Conservation (phyloP, 2,329 filamentous ascomycete species). For the Colletotrichum incanum region DNA sequence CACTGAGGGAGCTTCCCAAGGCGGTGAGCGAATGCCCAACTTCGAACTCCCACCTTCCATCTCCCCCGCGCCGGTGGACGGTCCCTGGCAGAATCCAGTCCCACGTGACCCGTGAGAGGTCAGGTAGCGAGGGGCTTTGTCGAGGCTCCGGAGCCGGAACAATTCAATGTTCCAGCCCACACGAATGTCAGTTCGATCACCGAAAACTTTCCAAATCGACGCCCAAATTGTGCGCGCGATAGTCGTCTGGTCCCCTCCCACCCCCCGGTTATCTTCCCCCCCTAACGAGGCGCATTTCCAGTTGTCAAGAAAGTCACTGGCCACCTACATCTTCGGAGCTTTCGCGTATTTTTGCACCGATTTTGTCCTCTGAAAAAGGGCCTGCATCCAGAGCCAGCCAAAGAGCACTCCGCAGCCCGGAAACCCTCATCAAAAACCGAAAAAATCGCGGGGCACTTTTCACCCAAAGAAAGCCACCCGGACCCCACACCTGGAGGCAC, state of each 20-base stretch:
- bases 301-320: neutral
- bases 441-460: conserved; percentile 44
- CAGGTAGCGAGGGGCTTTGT: conserved; percentile 27
- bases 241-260: conserved; percentile 1
- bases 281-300: conserved; percentile 21
- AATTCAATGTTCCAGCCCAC: conserved; percentile 37
- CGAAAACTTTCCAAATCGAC: conserved; percentile 33
- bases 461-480: conserved; percentile 27
- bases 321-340: neutral
- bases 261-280: conserved; percentile 6
- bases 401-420: conserved; percentile 28
- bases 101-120: neutral
- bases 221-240: conserved; percentile 37
- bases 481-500: conserved; percentile 39
- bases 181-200: conserved; percentile 23
- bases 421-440: conserved; percentile 38
- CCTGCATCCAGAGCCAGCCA: conserved; percentile 22
- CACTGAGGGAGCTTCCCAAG: neutral
- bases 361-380: neutral
- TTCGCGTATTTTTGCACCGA: conserved; percentile 9
- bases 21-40: conserved; percentile 19
- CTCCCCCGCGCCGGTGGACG: neutral
- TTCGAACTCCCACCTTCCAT: neutral
- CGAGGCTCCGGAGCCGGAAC: conserved; percentile 26
- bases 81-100: neutral